phyloP scores from a whole-genome alignment of 371 early-diverging fungal species.

The Mucor circinelloides region DNA sequence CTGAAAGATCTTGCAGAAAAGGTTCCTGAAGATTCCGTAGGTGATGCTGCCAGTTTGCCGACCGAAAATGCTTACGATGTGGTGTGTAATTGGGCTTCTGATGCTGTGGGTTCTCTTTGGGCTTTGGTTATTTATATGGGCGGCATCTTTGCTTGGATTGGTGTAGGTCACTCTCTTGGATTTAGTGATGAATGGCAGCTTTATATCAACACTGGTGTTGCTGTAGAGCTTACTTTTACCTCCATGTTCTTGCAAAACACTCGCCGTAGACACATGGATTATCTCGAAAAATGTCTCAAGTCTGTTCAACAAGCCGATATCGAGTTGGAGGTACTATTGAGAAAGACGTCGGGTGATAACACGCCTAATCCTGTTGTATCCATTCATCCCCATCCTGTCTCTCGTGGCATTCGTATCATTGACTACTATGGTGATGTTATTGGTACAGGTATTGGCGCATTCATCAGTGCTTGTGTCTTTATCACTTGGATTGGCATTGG shows the following conservation, averaged over 20 bases:
- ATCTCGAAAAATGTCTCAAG: conserved; percentile 19
- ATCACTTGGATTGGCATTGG: conserved; percentile 10
- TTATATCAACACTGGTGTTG: conserved; percentile 29
- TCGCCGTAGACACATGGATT: conserved; percentile 24
- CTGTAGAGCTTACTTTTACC: conserved; percentile 22
- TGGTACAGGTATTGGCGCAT: conserved; percentile 22
- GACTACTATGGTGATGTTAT: conserved; percentile 31
- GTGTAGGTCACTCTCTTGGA: conserved; percentile 13
- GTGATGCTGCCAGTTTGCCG: conserved; percentile 19
- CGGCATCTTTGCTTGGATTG: conserved; percentile 25
- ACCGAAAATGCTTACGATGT: conserved; percentile 17
- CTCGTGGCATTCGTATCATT: conserved; percentile 14
- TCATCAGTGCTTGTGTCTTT: conserved; percentile 15
- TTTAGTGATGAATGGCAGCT: conserved; percentile 27
- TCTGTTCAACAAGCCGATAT: conserved; percentile 7
- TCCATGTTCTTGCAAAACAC: conserved; percentile 30
- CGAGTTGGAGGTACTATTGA: conserved; percentile 11
- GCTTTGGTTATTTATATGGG: conserved; percentile 9
- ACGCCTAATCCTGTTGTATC: conserved; percentile 15
- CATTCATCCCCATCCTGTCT: conserved; percentile 9
- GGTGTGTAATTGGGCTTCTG: conserved; percentile 17
- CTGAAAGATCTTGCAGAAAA: neutral
- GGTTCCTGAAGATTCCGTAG: conserved; percentile 2
- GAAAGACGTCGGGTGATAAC: conserved; percentile 10
- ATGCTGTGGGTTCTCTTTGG: conserved; percentile 18